Evolutionary conservation across 257 asterid genomes (phyloP).

Genomic region (Ocimum tenuiflorum): DNA sequence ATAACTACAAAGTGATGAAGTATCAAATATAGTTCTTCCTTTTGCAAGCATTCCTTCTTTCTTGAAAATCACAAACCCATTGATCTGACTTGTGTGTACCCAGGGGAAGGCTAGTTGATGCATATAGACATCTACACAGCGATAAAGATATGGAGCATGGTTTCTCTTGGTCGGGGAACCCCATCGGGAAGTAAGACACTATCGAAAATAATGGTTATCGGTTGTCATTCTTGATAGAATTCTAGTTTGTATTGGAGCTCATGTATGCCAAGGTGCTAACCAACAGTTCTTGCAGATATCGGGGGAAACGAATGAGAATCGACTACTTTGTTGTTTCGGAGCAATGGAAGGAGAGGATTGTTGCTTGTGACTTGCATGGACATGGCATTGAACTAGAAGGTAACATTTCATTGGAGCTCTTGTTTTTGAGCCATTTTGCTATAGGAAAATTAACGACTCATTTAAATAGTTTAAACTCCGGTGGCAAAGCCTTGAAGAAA

Average conservation of each 20-base stretch:
- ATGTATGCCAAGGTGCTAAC: background rate
- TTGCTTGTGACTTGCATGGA: constrained; percentile 75
- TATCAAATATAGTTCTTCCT: too few species aligned
- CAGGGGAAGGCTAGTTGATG: constrained; percentile 85
- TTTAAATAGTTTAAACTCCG: too few species aligned
- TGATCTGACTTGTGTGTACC: background rate
- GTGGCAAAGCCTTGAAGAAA: too few species aligned
- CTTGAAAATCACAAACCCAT: background rate
- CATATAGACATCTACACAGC: constrained; percentile 70
- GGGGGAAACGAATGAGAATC: constrained; percentile 98
- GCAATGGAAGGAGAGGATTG: constrained; percentile 56
- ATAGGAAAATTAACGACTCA: background rate
- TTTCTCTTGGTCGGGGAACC: constrained; percentile 97
- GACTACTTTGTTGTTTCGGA: constrained; percentile 78
- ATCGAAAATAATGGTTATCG: background rate
- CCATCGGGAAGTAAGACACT: constrained; percentile 72
- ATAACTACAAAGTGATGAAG: too few species aligned
- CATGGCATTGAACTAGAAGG: constrained; percentile 79
- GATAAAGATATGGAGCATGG: constrained; percentile 76
- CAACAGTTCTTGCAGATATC: constrained; percentile 51
- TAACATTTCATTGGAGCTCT: constrained; percentile 14
- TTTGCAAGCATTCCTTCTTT: background rate
- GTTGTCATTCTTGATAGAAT: background rate
- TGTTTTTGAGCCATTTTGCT: too few species aligned
- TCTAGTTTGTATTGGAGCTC: constrained; percentile 10